phyloP scores from a whole-genome alignment of 2,329 filamentous ascomycete genomes.

The Thielaviopsis populi region DNA sequence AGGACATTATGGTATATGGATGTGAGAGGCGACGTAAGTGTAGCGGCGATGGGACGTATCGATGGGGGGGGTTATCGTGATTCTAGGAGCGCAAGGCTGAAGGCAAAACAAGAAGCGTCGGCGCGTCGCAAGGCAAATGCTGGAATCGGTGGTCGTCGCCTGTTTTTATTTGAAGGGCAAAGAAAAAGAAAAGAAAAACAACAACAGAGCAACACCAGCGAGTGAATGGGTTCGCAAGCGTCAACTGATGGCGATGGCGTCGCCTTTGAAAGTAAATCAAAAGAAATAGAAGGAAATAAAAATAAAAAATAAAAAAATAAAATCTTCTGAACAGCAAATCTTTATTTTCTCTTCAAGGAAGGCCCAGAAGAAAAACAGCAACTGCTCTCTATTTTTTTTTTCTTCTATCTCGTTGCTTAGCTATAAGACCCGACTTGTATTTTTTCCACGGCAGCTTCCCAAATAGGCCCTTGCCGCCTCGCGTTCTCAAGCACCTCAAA shows the following conservation, averaged over 20 bases:
- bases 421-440: not conserved
- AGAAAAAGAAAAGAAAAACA: not conserved
- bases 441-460: not conserved
- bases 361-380: not conserved
- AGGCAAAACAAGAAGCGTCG: not conserved
- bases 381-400: not conserved
- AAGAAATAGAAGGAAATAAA: not conserved
- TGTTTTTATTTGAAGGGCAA: not conserved
- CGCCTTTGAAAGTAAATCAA: not conserved
- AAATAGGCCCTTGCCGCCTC: constrained; percentile 2
- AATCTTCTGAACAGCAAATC: not conserved
- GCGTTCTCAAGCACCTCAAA: constrained; percentile 5
- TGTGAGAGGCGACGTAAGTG: not conserved
- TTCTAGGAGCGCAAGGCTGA: constrained; percentile 10
- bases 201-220: not conserved
- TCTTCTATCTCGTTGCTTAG: not conserved
- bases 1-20: constrained; percentile 25
- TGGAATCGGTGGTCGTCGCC: not conserved
- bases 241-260: not conserved
- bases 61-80: not conserved
- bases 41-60: not conserved
- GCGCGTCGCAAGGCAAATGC: not conserved
- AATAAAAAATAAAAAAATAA: not conserved
- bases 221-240: not conserved
- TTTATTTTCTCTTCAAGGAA: not conserved